Evolutionary conservation across 2,329 filamentous ascomycete species (phyloP).

Genomic region (Fusarium gaditjirri): DNA sequence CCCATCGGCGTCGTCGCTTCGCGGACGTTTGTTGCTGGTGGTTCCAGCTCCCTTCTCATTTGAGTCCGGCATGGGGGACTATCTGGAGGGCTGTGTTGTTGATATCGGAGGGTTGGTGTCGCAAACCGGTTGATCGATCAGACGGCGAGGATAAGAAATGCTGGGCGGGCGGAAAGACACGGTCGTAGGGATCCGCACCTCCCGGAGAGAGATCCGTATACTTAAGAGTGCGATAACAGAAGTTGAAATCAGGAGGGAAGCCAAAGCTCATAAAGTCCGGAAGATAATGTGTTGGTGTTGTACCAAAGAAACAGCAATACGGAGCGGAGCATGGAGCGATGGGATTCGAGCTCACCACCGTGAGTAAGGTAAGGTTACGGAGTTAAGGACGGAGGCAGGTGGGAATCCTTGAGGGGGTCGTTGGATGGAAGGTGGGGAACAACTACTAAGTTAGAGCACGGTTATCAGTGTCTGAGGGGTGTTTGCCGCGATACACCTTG

Average conservation of each 20-base stretch:
- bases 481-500: conserved; percentile 40
- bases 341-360: conserved; percentile 13
- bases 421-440: conserved; percentile 8
- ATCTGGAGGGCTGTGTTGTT: conserved; percentile 4
- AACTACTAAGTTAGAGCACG: conserved; percentile 4
- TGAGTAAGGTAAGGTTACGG: conserved; percentile 16
- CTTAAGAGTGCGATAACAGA: background rate
- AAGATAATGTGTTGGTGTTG: conserved; percentile 1
- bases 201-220: conserved; percentile 4
- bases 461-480: background rate
- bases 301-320: conserved; percentile 17
- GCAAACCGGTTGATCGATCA: conserved; percentile 24
- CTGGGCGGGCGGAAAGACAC: conserved; percentile 8
- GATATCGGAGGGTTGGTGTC: conserved; percentile 12
- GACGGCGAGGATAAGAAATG: conserved; percentile 24
- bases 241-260: background rate
- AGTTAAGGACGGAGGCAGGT: conserved; percentile 30
- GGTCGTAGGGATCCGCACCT: conserved; percentile 25
- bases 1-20: conserved; percentile 47
- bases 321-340: conserved; percentile 23
- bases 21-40: conserved; percentile 44
- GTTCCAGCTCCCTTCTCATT: conserved; percentile 52
- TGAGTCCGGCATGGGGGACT: conserved; percentile 49
- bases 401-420: conserved; percentile 16
- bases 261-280: background rate